Conservation (phyloP, 2,329 filamentous ascomycete genomes). For the Penicillium sp. region DNA sequence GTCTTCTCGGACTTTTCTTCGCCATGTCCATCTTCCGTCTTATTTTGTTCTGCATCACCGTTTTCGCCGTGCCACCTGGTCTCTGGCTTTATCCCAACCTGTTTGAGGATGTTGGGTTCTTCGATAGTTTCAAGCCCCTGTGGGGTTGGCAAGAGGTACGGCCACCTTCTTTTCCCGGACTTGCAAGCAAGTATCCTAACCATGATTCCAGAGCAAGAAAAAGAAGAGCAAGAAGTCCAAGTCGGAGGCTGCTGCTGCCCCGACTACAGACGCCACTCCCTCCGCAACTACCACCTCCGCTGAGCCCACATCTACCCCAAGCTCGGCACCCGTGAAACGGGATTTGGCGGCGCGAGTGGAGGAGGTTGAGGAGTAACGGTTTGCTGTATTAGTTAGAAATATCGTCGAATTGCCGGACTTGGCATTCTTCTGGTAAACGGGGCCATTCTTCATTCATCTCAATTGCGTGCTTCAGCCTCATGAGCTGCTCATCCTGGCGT, state of each 20-base stretch:
- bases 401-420: no score
- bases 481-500: constrained; percentile 10
- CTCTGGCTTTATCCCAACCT: constrained; percentile 98
- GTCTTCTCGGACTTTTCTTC: constrained; percentile 89
- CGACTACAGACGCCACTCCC: constrained; percentile 18
- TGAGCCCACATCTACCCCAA: constrained; percentile 34
- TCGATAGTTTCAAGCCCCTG: constrained; percentile 91
- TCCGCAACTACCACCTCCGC: constrained; percentile 38
- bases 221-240: constrained; percentile 44
- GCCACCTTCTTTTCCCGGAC: constrained; percentile 7
- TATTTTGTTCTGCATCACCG: constrained; percentile 89
- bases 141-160: constrained; percentile 98
- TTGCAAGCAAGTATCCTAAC: constrained; percentile 1
- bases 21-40: constrained; percentile 95
- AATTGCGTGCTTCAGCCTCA: constrained; percentile 1
- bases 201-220: constrained; percentile 23
- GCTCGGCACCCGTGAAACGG: constrained; percentile 34
- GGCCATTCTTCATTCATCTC: constrained; percentile 3
- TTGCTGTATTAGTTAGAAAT: background rate
- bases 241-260: constrained; percentile 11
- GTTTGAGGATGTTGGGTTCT: constrained; percentile 97
- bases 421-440: no score
- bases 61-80: constrained; percentile 78
- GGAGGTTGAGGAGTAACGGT: constrained; percentile 43
- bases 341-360: constrained; percentile 47